Conservation (phyloP, 371 early-diverging fungal genomes). For the Syncephalastrum monosporum region DNA sequence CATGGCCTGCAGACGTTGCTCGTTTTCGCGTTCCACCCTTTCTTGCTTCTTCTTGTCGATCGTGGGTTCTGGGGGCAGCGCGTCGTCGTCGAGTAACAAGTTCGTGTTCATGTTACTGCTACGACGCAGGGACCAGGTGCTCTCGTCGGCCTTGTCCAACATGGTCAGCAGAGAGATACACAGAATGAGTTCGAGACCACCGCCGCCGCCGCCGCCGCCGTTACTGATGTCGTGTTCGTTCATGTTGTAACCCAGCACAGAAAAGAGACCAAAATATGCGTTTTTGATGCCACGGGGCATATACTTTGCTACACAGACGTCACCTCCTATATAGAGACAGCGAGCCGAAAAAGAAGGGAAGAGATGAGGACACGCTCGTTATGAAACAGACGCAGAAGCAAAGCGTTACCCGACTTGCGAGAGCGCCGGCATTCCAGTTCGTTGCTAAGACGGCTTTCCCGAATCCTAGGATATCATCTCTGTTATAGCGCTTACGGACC, state of each 20-base stretch:
- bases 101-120: constrained; percentile 2
- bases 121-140: constrained; percentile 17
- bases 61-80: background rate
- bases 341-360: background rate
- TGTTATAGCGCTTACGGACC: no score
- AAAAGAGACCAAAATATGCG: constrained; percentile 46
- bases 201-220: constrained; percentile 5
- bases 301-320: constrained; percentile 46
- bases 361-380: background rate
- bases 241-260: constrained; percentile 40
- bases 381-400: background rate
- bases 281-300: constrained; percentile 40
- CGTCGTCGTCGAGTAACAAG: background rate
- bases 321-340: constrained; percentile 14
- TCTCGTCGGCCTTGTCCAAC: constrained; percentile 44
- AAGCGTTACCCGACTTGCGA: constrained; percentile 27
- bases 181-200: constrained; percentile 29
- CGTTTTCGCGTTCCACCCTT: constrained; percentile 27
- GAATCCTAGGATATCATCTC: background rate
- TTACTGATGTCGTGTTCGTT: constrained; percentile 18
- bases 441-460: constrained; percentile 33
- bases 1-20: constrained; percentile 32
- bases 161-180: constrained; percentile 36
- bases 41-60: constrained; percentile 25
- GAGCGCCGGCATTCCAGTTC: constrained; percentile 36